Conservation (phyloP, 2,329 filamentous ascomycete species). For the Neopestalotiopsis sp. region DNA sequence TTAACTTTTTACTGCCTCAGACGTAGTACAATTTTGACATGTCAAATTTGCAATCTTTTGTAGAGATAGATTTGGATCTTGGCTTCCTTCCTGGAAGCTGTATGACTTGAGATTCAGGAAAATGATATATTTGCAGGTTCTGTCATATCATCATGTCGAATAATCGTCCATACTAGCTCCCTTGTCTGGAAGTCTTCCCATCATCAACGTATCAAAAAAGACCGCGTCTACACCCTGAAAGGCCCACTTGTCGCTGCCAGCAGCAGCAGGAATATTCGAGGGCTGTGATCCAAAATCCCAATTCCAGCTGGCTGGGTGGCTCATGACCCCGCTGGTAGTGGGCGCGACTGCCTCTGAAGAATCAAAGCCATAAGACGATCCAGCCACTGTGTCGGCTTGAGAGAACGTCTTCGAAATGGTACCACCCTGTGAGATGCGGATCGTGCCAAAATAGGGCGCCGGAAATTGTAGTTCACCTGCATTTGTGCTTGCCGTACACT, state of each 20-base stretch:
- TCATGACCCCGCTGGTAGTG: background rate
- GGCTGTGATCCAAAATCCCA: background rate
- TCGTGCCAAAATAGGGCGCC: conserved; percentile 34
- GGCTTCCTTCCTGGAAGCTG: background rate
- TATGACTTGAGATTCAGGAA: background rate
- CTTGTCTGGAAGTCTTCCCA: background rate
- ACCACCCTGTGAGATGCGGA: conserved; percentile 35
- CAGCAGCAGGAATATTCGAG: background rate
- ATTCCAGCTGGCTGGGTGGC: background rate
- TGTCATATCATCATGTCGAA: background rate
- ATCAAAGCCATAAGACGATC: background rate
- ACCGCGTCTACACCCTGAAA: conserved; percentile 21
- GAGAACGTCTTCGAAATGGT: conserved; percentile 24
- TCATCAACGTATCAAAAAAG: conserved; percentile 19
- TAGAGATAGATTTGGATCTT: no score
- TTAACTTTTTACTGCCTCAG: no score
- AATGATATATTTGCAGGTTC: background rate
- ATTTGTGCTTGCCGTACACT: background rate
- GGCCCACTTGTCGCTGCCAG: conserved; percentile 16
- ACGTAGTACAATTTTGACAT: no score
- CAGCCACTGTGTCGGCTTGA: background rate
- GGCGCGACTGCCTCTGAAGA: background rate
- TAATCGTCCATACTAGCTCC: background rate
- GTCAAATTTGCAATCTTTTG: no score
- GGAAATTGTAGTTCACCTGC: background rate